Base-by-base conservation (phyloP, 2,329 filamentous ascomycete species). In the Epichloe aotearoae region DNA sequence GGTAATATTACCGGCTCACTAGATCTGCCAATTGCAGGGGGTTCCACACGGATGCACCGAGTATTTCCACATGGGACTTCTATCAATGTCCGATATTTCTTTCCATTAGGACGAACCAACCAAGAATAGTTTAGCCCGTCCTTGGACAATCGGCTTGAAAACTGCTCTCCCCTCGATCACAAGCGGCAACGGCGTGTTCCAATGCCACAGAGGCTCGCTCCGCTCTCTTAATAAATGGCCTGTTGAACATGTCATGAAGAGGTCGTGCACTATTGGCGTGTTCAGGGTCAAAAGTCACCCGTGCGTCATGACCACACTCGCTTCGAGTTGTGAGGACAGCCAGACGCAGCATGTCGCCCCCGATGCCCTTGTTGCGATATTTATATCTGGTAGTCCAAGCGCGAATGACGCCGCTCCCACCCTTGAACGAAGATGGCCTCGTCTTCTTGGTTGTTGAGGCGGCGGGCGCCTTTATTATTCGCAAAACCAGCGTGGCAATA, bases 361-460 rank as follows among this genome's bases (percentile, higher is more conserved):
- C 88, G 7, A 93, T 71, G 0, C 88, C 87, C 53, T 78, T 79
- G 30, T 76, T 71, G 19, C 88, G 75, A 65, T 88, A 93, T 57
- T 75, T 73, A 47, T 82, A 66, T 63, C 74, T 76, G 1, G 89
- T 86, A 1, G 88, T 90, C 88, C 88, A 95, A 3, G 84, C 88
- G 15, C 85, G 78, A 49, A 95, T 81, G 34, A 85, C 67, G 3
- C 81, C 84, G 52, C 73, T 75, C 45, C 79, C 79, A 26, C 75
- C 75, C 55, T 70, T 71, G 57, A 43, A 23, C n/a, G 41, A 46
- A 23, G 52, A 38, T 4, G 46, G 37, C 8, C 50, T 49, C 15
- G 45, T 46, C 19, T 46, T 50, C 46, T 50, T 49, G 11, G 2
- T 39, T 6, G 51, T 39, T 6, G 51, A 48, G n/a, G 41, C 34